Base-by-base conservation (phyloP, 2,329 filamentous ascomycete species). In the Neopestalotiopsis rosae region DNA sequence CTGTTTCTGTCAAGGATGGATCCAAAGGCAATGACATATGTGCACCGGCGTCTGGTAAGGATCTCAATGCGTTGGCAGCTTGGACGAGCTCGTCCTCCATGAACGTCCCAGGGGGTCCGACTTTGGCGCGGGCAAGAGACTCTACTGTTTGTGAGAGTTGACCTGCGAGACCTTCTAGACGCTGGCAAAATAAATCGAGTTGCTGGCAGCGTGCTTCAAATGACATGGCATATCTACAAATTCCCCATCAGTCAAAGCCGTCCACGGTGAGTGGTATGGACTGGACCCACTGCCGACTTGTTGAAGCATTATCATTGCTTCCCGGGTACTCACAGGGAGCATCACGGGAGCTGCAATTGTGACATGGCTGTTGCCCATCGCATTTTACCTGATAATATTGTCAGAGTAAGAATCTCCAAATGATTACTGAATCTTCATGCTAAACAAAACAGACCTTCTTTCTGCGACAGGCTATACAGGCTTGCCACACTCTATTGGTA, bases 281-380 rank as follows among this genome's bases (percentile, higher is more conserved):
- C 6, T 17, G 24, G 49, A 49, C 64, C 28, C 52, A 66, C 42
- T 66, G 65, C 17, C 56, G 65, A 61, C 56, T 67, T 10, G 65
- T 67, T 10, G 65, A 67, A 28, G 56, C 65, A 49, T 61, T 67
- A 24, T 61, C 65, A 20, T 67, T 67, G 13, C 65, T 67, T 14
- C 65, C 65, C 14, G 34, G 65, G 14, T 67, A 67, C 34, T 67
- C 65, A n/a, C 65, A 67, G 5, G 20, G 7, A 24, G 56, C 56
- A 49, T 61, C 65, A 4, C 64, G 30, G 12, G 64, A 66, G 49
- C 64, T 66, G 64, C 42, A 66, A n/a, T 66, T 56, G 40, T 66
- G 64, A 28, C 64, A 66, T 30, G 64, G 64, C n/a, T 66, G 28
- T 34, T 57, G 49, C 5, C 64, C 64, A 20, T 66, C 64, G 49